Base-by-base conservation (phyloP, 345 rosid genomes). In the Citrus glauca region DNA sequence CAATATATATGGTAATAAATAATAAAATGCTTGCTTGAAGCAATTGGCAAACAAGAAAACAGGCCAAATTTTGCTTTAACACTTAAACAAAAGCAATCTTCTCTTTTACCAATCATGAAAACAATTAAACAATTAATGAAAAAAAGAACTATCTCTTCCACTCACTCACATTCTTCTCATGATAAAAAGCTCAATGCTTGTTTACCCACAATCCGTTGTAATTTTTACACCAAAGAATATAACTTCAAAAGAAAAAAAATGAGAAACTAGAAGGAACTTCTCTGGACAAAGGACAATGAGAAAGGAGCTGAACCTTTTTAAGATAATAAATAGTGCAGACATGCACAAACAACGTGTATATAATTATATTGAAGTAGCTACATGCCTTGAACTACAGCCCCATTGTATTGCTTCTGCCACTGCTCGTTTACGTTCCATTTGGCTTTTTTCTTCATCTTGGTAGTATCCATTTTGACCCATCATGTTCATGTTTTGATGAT, bases 401-500 rank as follows among this genome's bases (percentile, higher is more conserved):
- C 91, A 90, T 63, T 89, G 93, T 40, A 90, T 87, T 62, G 94
- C 94, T 80, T 92, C 94, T 14, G 90, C 90, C 66, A 89, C 91
- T 5, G 91, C 94, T 73, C 77, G 73, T 81, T 86, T 77, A 45
- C 94, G 87, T 81, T 88, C 92, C 35, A 9, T 69, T 6, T 45
- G 67, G 79, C 66, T 69, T 16, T 79, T 72, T 19, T 79, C 84
- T 56, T 78, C 82, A 14, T 50, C 72, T 1, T 19, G 48, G 8
- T 70, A 40, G 27, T 60, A 69, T 60, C 38, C 82, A 9, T 22
- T 69, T 1, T 66, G 28, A 27, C 71, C 38, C 20, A 25, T 53
- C 22, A 25, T 0, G 5, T 45, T 19, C 9, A 10, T 10, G 50
- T 45, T 45, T 45, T 38, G 8, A 19, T 64, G 53, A 2, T 55